These are phyloP conservation scores for Ceratocystis papillata DNA, from an alignment of 2,329 filamentous ascomycete species.

Conservation along the genomic window DNA sequence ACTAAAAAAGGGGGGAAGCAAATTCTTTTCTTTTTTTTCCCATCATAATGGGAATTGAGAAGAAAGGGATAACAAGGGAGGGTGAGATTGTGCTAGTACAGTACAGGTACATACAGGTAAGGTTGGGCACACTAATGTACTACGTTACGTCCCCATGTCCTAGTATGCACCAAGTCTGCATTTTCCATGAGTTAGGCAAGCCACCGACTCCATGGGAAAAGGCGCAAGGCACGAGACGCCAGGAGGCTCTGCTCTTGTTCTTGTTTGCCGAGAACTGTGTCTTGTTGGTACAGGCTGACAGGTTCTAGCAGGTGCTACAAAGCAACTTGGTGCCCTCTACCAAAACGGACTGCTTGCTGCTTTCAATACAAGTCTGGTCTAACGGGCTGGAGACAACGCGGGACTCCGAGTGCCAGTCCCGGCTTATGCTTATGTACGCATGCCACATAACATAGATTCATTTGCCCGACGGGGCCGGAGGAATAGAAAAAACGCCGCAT, in stretches of 20 bases:
- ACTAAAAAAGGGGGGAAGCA: neutral
- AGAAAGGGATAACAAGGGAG: neutral
- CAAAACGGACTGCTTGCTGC: neutral
- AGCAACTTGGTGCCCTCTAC: neutral
- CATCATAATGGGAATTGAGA: neutral
- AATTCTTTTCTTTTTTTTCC: neutral
- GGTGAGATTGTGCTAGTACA: neutral
- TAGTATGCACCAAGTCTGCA: neutral
- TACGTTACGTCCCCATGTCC: neutral
- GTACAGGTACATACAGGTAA: neutral
- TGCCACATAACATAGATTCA: too few relatives aligned
- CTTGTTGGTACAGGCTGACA: neutral
- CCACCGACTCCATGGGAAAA: neutral
- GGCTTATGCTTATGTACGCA: too few relatives aligned
- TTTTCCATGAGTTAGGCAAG: neutral
- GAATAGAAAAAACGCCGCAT: too few relatives aligned
- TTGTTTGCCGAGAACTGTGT: neutral
- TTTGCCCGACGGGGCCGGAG: too few relatives aligned
- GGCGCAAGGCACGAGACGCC: neutral
- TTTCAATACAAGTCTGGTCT: neutral
- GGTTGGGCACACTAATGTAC: neutral
- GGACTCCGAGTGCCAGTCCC: too few relatives aligned
- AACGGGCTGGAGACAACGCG: too few relatives aligned
- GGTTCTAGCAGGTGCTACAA: neutral
- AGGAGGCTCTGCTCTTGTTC: constrained; percentile 5